Base-by-base conservation (phyloP, 257 asterid species). In the Gardenia jasminoides region DNA sequence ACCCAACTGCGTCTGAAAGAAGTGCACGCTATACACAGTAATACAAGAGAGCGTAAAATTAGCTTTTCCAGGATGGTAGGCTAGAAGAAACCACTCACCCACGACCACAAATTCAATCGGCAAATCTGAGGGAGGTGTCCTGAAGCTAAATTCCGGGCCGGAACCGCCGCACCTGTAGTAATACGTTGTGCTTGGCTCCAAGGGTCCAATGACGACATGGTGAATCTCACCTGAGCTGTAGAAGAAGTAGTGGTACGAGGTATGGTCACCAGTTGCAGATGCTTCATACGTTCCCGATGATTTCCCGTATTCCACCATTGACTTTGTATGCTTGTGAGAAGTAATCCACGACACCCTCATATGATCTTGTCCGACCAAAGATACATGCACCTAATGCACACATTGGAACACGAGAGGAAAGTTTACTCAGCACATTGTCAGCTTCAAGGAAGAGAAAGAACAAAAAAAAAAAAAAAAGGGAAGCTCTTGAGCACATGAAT, bases 281-380 rank as follows among this genome's bases (percentile, higher is more conserved):
- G 74, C 78, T 15, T 75, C 86, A 65, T 92, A 89, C 9, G 47
- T 79, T 7, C 90, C 97, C 4, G 90, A 76, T 19, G 83, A 5
- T 62, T 70, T 88, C 0, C 98, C 98, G 74, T 90, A 93, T 30
- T 90, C 93, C 3, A 94, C 96, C 0, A 70, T 33, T n/a, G 98
- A 84, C 36, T 69, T 67, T 1, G 80, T 86, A 30, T 88, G 84
- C 74, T 84, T 86, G 41, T 86, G 85, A 0, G 88, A 58, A 0
- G 97, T 87, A 20, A 94, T 80, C 96, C 96, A 94, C 48, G 98
- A 85, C 19, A 94, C 88, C 85, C 96, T 88, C 89, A 93, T 80
- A 54, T 85, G 81, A 81, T 91, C 90, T 31, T 90, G 80, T 67
- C 97, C 98, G 10, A 84, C 94, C 83, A 94, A 78, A 22, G 98